phyloP scores from a whole-genome alignment of 2,329 filamentous ascomycete species.

The Pseudocercospora musae region DNA sequence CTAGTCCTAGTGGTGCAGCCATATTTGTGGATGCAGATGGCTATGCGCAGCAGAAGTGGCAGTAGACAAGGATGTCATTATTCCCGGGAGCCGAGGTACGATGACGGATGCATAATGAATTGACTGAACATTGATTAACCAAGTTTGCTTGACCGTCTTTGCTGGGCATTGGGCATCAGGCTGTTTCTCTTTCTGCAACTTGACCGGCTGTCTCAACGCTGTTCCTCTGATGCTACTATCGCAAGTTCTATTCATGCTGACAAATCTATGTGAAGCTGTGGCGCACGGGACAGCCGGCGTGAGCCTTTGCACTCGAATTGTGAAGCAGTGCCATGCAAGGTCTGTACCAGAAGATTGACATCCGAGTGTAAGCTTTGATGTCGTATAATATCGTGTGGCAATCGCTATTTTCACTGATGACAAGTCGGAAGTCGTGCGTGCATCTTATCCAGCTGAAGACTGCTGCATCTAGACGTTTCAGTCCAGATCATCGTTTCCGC shows the following conservation, averaged over 20 bases:
- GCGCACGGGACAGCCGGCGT: background rate
- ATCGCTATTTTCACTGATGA: too few relatives aligned
- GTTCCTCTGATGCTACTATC: background rate
- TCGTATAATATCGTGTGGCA: background rate
- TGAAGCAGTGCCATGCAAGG: background rate
- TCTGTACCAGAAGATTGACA: background rate
- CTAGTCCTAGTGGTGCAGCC: constrained; percentile 45
- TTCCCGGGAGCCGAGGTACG: background rate
- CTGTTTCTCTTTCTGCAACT: background rate
- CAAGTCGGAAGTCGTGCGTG: background rate
- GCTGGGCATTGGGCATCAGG: too few relatives aligned
- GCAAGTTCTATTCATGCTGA: background rate
- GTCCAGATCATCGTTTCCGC: constrained; percentile 24
- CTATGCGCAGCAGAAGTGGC: background rate
- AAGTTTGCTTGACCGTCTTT: background rate
- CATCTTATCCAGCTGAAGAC: background rate
- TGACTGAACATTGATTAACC: background rate
- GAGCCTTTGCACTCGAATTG: background rate
- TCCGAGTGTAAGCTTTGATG: background rate
- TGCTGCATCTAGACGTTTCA: background rate
- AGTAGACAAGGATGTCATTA: background rate
- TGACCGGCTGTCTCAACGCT: background rate
- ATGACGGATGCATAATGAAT: background rate
- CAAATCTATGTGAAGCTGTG: background rate
- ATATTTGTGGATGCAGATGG: constrained; percentile 6